Base-by-base conservation (phyloP, 495 filamentous ascomycete species). In the Neurospora sp. region DNA sequence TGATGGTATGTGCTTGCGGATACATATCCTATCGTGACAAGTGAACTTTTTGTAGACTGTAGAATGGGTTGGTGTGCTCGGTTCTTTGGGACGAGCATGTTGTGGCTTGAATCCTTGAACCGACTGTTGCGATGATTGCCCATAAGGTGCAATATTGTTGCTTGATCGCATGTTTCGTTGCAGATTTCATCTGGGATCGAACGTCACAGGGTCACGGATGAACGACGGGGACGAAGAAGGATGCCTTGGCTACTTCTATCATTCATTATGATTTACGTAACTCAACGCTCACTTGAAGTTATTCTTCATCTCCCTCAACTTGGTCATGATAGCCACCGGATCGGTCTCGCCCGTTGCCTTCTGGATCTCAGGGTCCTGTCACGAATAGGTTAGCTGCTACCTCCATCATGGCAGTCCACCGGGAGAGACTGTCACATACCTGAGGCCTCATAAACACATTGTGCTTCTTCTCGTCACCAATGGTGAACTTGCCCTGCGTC, bases 381-480 rank as follows among this genome's bases (percentile, higher is more conserved):
- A 4, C 23, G 74, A 54, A 80, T 27, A 82, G 16, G 23, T 49
- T 42, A 10, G 35, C 37, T 23, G 35, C 9, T 31, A 20, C 11
- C 11, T 60, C 7, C 49, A 8, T n/a, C 14, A 6, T 31, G 44
- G 44, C 44, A 16, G 5, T 60, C 23, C 5, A 27, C 11, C 5
- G 49, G 11, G 11, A 5, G 31, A 31, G 49, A 60, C 0, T 27
- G 23, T 41, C 5, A 85, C 90, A 86, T 83, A 94, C 93, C 79
- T 93, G 86, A 72, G 96, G 88, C 73, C 90, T 88, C 96, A 99
- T 98, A 78, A 99, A 99, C 4, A 98, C 94, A 80, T 99, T 99
- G 80, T 98, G 95, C 80, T 93, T 82, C 95, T 99, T 99, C 83
- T 99, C 96, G 80, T 99, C 94, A 0, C 93, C 94, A 82, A 99